Evolutionary conservation across 805 yeast species (phyloP).

Genomic region (Wickerhamomyces ciferrii): DNA sequence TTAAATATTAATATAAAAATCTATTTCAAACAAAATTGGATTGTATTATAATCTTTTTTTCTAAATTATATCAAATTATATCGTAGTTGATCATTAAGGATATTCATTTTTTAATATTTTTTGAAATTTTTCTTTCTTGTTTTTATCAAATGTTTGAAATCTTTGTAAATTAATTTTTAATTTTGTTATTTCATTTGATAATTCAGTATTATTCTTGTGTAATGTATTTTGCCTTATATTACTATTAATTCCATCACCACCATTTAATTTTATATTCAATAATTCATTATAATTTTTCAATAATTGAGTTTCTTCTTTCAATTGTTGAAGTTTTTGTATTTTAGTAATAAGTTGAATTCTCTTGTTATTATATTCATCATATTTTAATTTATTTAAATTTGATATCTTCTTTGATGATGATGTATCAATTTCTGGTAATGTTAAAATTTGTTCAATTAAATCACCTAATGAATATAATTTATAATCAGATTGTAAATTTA

Average conservation of each 20-base stretch:
- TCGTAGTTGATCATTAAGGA: neutral
- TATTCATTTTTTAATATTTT: conserved; percentile 1
- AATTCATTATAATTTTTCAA: conserved; percentile 6
- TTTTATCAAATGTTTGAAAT: conserved; percentile 13
- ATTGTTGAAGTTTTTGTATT: conserved; percentile 1
- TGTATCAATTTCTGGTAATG: conserved; percentile 11
- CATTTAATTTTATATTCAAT: conserved; percentile 13
- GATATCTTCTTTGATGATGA: neutral
- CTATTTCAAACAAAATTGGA: neutral
- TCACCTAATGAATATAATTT: conserved; percentile 14
- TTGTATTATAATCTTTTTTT: neutral
- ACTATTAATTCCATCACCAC: conserved; percentile 1
- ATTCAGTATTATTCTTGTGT: conserved; percentile 8
- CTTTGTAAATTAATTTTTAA: conserved; percentile 13
- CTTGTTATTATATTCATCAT: conserved; percentile 6
- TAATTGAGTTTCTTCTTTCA: conserved; percentile 5
- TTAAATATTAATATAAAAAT: neutral
- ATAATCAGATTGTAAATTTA: conserved; percentile 10
- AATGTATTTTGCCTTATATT: conserved; percentile 13
- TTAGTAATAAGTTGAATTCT: conserved; percentile 7
- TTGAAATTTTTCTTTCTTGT: conserved; percentile 5
- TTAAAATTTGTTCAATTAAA: conserved; percentile 10
- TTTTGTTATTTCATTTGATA: conserved; percentile 13
- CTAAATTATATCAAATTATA: neutral
- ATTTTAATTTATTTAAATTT: too few relatives aligned